These are phyloP conservation scores for Cyclotella choctawhatcheeana DNA, from an alignment of 108 stramenopile genomes.

Conservation along the genomic window DNA sequence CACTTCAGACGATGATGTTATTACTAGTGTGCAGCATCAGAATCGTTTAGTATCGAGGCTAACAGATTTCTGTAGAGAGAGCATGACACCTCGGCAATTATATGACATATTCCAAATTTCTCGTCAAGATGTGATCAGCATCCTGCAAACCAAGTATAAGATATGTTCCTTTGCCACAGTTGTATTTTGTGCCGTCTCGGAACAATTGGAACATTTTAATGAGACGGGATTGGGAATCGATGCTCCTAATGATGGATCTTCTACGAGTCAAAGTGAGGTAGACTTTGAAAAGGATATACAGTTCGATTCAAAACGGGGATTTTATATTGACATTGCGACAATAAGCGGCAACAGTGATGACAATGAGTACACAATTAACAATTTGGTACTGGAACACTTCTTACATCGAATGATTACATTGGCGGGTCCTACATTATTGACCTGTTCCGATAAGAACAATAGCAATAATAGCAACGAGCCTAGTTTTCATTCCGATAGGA, in stretches of 20 bases:
- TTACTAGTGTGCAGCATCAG: constrained; percentile 33
- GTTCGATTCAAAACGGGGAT: constrained; percentile 69
- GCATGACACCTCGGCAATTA: constrained; percentile 36
- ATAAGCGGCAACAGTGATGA: constrained; percentile 6
- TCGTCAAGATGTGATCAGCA: constrained; percentile 66
- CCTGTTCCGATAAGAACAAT: constrained; percentile 53
- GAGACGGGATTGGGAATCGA: constrained; percentile 76
- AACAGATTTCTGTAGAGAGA: constrained; percentile 51
- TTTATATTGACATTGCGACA: constrained; percentile 50
- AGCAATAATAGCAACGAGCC: constrained; percentile 30
- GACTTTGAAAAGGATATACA: constrained; percentile 63
- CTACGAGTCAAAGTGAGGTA: constrained; percentile 38
- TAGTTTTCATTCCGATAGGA: constrained; percentile 83
- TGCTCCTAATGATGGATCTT: constrained; percentile 40
- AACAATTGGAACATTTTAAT: constrained; percentile 82
- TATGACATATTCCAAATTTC: constrained; percentile 69
- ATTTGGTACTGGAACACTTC: constrained; percentile 47
- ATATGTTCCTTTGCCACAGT: constrained; percentile 76
- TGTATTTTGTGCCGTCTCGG: constrained; percentile 76
- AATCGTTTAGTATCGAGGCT: no score
- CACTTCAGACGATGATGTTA: constrained; percentile 10
- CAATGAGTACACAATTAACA: constrained; percentile 29
- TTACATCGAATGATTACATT: constrained; percentile 59
- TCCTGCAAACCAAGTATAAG: constrained; percentile 63
- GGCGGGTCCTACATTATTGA: constrained; percentile 77